Evolutionary conservation across 257 asterid species (phyloP).

Genomic region (Dorcoceras hygrometricum): DNA sequence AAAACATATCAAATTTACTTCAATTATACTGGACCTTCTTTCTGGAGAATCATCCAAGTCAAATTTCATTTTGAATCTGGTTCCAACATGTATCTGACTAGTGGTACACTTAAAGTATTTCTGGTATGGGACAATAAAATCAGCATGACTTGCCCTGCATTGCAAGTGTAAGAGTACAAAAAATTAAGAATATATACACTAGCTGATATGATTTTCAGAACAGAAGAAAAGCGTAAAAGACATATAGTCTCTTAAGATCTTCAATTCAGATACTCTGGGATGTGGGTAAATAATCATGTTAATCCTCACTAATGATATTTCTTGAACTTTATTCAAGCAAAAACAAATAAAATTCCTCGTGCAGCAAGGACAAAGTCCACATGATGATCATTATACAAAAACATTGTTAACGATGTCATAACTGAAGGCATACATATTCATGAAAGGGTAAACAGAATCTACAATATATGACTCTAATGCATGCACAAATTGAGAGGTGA

Average conservation of each 20-base stretch:
- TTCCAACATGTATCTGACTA: slow-evolving; percentile 61
- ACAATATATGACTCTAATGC: background rate
- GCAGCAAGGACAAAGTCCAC: background rate
- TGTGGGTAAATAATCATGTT: background rate
- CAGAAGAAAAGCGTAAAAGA: background rate
- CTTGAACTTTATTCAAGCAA: background rate
- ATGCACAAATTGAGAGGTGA: background rate
- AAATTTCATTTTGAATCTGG: slow-evolving; percentile 78
- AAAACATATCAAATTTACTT: background rate
- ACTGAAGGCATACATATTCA: background rate
- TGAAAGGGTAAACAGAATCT: background rate
- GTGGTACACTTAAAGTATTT: slow-evolving; percentile 61
- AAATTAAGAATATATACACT: background rate
- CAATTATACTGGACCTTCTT: slow-evolving; percentile 52
- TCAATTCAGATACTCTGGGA: background rate
- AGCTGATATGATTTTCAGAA: background rate
- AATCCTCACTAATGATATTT: background rate
- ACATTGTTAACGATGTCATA: background rate
- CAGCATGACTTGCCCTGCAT: slow-evolving; percentile 76
- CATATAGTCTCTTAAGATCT: background rate
- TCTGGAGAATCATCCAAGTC: slow-evolving; percentile 95
- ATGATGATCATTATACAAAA: background rate
- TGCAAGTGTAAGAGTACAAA: background rate
- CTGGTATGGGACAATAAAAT: slow-evolving; percentile 70
- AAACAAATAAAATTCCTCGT: background rate